Evolutionary conservation across 2,329 filamentous ascomycete species (phyloP), one percentile per base, ranked within the genome.

Genomic region (Emergomyces orientalis): DNA sequence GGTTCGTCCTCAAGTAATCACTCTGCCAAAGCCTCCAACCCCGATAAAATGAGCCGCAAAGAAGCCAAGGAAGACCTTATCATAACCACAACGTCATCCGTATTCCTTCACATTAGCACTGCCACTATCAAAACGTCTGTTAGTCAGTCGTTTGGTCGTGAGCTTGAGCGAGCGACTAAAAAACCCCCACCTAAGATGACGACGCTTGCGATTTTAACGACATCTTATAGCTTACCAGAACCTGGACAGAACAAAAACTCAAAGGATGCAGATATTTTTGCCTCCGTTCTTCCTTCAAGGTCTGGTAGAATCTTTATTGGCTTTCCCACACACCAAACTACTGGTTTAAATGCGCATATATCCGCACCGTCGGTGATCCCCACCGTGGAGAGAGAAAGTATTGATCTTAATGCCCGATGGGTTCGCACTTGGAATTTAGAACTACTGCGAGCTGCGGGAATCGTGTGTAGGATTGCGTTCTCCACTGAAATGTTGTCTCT

Each of bases 261-360:
- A 22, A 56, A 14, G n/a, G 34, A 56, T 25, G n/a, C 74, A 34
- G 90, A 96, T 71, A 86, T 99, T 8, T 97, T 99, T 74, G 85
- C 89, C 1, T 94, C 92, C 1, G 92, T 99, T 0, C 77, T 97
- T 5, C 94, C 94, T 2, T 91, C 85, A 63, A 95, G 91, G 74
- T 89, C 90, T 69, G 94, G 94, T 7, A 87, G 90, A 61, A 89
- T 99, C 62, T 99, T 97, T 71, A 99, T 99, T 71, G 94, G 94
- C 0, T 99, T 99, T 71, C 93, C 94, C 2, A 99, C 94, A 1
- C 92, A 93, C 68, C 94, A 99, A 77, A 99, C 94, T 0, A 99
- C 95, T 0, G 94, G 93, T 62, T 86, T 93, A 34, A 89, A 93
- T 19, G 89, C 95, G 72, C 94, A 99, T 74, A 89, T 99, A 37